Base-by-base conservation (phyloP, 2,329 filamentous ascomycete genomes). In the Diaporthe velutina region DNA sequence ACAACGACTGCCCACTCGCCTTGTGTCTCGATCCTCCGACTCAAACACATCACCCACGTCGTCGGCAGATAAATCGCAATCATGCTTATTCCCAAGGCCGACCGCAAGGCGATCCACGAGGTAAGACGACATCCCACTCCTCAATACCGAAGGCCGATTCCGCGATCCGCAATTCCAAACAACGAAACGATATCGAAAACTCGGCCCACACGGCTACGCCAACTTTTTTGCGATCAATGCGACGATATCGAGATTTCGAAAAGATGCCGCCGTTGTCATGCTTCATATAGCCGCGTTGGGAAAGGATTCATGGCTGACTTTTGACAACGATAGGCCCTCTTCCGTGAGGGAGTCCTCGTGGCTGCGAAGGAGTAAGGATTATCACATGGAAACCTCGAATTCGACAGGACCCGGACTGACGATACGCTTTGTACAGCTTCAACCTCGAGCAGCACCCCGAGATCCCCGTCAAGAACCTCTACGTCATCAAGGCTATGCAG, bases 41-140 rank as follows among this genome's bases (percentile, higher is more conserved):
- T 80, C 83, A 82, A 82, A 80, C 80, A 88, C 83, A 83, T 80
- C 81, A 82, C 82, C 84, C 88, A 88, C 88, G 57, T 74, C 71
- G 74, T 90, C 87, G 86, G 85, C 84, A 83, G 86, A 87, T 86
- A 87, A 87, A 76, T 74, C 73, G 73, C 85, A 86, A 90, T 96
- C 94, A 92, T 92, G 97, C 94, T 99, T 91, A 99, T 99, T 88
- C 97, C 97, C 88, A 98, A 98, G 94, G 94, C 95, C 88, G 97
- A 99, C 91, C 96, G 97, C 91, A 99, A 99, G 95, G 95, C 95
- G 94, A 98, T 99, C 90, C 97, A 99, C 93, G 96, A 93, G 89
- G 88, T 89, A 86, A 78, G 75, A 70, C 64, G 45, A 42, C n/a
- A 66, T 50, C 54, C 45, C 67, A 55, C 42, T 72, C 38, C 58